These are phyloP conservation scores for Rhododendron ovatum DNA, from an alignment of 148 eudicot genomes.

Conservation along the genomic window DNA sequence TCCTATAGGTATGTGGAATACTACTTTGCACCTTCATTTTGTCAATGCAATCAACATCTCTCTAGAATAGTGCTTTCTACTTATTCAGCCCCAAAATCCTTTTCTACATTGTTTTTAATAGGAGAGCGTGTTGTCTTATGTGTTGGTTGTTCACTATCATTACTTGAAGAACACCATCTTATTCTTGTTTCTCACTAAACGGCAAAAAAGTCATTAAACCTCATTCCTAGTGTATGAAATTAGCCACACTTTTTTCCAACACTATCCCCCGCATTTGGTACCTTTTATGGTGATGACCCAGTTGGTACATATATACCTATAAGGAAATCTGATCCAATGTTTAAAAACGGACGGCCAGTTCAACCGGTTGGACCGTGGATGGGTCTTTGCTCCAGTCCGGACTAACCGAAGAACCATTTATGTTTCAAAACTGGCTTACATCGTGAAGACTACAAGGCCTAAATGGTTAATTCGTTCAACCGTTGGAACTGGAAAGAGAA, in stretches of 20 bases:
- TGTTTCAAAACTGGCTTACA: neutral
- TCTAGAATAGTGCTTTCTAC: neutral
- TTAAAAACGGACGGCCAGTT: neutral
- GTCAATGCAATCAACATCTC: neutral
- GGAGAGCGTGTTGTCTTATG: neutral
- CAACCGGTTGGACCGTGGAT: neutral
- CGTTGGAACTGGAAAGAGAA: neutral
- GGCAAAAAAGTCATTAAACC: neutral
- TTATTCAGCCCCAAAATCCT: neutral
- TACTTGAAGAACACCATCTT: neutral
- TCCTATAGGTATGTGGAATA: neutral
- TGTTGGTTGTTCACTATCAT: neutral
- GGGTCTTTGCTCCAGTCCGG: neutral
- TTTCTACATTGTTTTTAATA: neutral
- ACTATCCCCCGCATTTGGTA: neutral
- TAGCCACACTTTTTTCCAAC: neutral
- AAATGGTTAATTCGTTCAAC: neutral
- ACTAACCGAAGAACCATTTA: neutral
- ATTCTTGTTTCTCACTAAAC: neutral
- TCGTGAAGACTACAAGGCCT: neutral
- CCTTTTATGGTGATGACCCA: neutral
- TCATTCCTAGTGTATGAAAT: neutral
- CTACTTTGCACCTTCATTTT: neutral
- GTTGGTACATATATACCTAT: neutral
- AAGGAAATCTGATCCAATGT: neutral